Percentiles rank a stretch among this genome's conserved stretches.
phyloP scores from a whole-genome alignment of 2,329 filamentous ascomycete genomes.

The Macrophomina phaseolina region DNA sequence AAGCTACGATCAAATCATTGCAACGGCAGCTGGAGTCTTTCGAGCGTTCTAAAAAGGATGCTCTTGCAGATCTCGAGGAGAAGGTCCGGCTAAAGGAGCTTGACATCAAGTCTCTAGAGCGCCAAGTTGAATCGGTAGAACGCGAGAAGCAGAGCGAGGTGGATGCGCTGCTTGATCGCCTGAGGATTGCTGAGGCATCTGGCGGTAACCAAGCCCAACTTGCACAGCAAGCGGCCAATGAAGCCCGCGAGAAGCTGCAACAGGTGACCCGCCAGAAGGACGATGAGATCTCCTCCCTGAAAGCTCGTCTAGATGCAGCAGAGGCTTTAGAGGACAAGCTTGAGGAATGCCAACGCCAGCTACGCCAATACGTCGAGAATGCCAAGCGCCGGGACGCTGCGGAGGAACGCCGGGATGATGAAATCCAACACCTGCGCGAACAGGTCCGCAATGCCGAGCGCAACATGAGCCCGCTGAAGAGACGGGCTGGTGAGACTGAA shows the following conservation, averaged over 20 bases:
- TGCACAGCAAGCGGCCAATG: constrained; percentile 47
- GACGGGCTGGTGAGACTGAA: constrained; percentile 42
- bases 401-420: constrained; percentile 35
- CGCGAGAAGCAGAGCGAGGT: constrained; percentile 48
- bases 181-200: constrained; percentile 48
- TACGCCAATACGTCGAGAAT: constrained; percentile 43
- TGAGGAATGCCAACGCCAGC: constrained; percentile 43
- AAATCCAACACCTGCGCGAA: constrained; percentile 29
- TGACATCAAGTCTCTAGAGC: constrained; percentile 43
- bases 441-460: constrained; percentile 40
- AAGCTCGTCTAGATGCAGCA: constrained; percentile 42
- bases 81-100: constrained; percentile 44
- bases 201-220: constrained; percentile 48
- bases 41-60: constrained; percentile 38
- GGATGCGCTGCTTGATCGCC: constrained; percentile 46
- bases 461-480: constrained; percentile 44
- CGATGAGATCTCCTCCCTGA: constrained; percentile 44
- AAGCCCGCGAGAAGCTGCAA: constrained; percentile 45
- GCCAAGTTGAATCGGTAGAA: constrained; percentile 39
- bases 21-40: constrained; percentile 40
- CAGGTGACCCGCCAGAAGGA: constrained; percentile 46
- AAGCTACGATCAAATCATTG: constrained; percentile 43
- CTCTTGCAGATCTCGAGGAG: constrained; percentile 40
- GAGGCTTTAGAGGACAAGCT: constrained; percentile 44
- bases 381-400: constrained; percentile 37